A percentile compares a stretch with the other conserved stretches of the same genome.
phyloP scores from a whole-genome alignment of 768 basidiomycete genomes.

The Cyathus striatus region DNA sequence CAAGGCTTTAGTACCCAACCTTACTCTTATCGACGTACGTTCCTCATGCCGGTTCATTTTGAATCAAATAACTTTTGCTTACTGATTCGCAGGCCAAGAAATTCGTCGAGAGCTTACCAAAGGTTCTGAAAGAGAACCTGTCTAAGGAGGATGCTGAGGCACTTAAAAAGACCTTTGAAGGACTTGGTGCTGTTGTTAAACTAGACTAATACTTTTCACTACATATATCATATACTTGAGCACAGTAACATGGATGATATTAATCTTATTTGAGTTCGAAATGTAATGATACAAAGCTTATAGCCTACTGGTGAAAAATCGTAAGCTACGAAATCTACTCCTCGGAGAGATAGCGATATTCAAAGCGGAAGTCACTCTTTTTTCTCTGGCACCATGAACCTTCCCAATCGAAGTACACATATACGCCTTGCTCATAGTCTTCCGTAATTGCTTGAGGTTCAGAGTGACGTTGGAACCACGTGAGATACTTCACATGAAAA shows the following conservation, averaged over 20 bases:
- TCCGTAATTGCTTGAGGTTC: constrained; percentile 99
- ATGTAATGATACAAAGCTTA: neutral
- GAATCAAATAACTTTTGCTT: constrained; percentile 3
- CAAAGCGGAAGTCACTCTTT: constrained; percentile 97
- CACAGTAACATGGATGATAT: constrained; percentile 1
- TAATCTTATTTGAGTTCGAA: constrained; percentile 4
- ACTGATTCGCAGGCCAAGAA: constrained; percentile 96
- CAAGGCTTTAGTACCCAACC: constrained; percentile 90
- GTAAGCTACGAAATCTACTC: constrained; percentile 48
- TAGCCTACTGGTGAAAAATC: constrained; percentile 4
- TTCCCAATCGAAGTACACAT: constrained; percentile 99
- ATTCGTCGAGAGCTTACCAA: constrained; percentile 93
- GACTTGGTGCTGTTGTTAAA: constrained; percentile 80
- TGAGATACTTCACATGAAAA: constrained; percentile 98
- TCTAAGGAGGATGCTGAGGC: constrained; percentile 98
- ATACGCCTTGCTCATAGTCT: constrained; percentile 98
- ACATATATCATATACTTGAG: constrained; percentile 1
- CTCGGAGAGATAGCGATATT: constrained; percentile 92
- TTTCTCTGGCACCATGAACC: constrained; percentile 98
- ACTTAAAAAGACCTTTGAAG: constrained; percentile 85
- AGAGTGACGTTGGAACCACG: constrained; percentile 98
- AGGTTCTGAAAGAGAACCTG: constrained; percentile 89
- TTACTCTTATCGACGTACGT: constrained; percentile 94
- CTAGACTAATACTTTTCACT: constrained; percentile 56
- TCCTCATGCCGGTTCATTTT: constrained; percentile 1